Base-by-base conservation (phyloP, 1,284 basidiomycete genomes). In the Termitomyces sp. region DNA sequence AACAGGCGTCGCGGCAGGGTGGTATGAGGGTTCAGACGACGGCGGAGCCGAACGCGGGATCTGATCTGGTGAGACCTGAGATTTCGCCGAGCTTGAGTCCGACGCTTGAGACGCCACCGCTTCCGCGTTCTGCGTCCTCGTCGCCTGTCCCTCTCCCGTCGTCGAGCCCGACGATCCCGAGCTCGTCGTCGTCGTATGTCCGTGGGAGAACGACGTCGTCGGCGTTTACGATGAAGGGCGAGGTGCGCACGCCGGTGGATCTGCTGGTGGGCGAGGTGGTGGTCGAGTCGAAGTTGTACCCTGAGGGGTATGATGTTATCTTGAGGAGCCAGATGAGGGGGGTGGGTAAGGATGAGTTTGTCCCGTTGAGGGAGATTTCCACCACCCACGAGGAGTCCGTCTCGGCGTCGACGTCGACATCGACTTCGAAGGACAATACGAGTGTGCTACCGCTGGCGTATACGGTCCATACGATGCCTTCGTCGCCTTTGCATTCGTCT, bases 401-500 rank as follows among this genome's bases (percentile, higher is more conserved):
- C 46, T 14, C n/a, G n/a, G n/a, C n/a, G n/a, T n/a, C n/a, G n/a
- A 28, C 28, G 31, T 11, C 3, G 44, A 18, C 11, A 1, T 11
- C 2, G 31, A 14, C 10, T 33, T 33, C 33, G 21, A 13, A 55
- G 3, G 62, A 64, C 9, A 57, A 48, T 16, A 62, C 63, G 3
- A 57, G 49, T 16, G 62, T 63, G 3, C 71, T 86, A 3, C 86
- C 86, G 1, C 65, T 88, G 46, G 65, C 68, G 19, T 77, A 76
- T 53, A 73, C 76, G 11, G 68, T 87, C 30, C 76, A 83, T 65
- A 87, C 85, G 1, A 76, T 93, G 49, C 88, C 91, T 0, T 81
- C 85, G 3, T 91, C 90, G 1, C 84, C 89, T 1, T 70, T 91
- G 37, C 88, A 91, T 64, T 90, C 91, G 3, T 85, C 85, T 5